A percentile compares a stretch with the other conserved stretches of the same genome.
phyloP scores from a whole-genome alignment of 352 stramenopile species.

The Peronospora belbahrii region DNA sequence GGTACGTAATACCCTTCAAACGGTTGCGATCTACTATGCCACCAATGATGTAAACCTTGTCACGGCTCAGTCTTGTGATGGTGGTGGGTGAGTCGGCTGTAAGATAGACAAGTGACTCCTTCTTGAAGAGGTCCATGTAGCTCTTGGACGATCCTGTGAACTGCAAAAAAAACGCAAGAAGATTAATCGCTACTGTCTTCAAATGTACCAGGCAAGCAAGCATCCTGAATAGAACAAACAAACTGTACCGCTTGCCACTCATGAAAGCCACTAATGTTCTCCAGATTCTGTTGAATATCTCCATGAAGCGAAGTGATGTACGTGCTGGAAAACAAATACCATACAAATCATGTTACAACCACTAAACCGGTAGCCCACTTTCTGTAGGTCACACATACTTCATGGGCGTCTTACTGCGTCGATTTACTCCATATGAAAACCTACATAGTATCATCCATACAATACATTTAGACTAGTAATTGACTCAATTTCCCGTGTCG shows the following conservation, averaged over 20 bases:
- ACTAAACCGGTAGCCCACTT: background rate
- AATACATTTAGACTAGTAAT: background rate
- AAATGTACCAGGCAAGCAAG: background rate
- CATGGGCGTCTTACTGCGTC: conserved; percentile 41
- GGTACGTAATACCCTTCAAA: conserved; percentile 89
- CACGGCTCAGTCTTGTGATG: conserved; percentile 76
- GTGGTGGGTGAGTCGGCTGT: conserved; percentile 91
- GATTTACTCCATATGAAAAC: conserved; percentile 82
- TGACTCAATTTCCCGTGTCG: background rate
- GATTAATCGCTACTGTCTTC: too few species aligned
- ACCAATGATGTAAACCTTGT: conserved; percentile 94
- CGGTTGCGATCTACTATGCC: conserved; percentile 96
- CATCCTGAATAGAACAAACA: background rate
- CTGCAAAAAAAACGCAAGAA: too few species aligned
- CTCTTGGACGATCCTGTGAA: conserved; percentile 48
- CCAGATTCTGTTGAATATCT: conserved; percentile 70
- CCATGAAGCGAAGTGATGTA: conserved; percentile 66
- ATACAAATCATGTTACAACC: background rate
- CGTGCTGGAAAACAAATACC: conserved; percentile 20
- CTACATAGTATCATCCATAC: conserved; percentile 17
- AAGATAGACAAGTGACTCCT: conserved; percentile 90
- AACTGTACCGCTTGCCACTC: conserved; percentile 56
- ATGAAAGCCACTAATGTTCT: conserved; percentile 89
- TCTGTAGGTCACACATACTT: conserved; percentile 23
- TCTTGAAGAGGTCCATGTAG: conserved; percentile 74